Evolutionary conservation across 2,329 filamentous ascomycete genomes (phyloP).

Genomic region (Ophiocordyceps australis): DNA sequence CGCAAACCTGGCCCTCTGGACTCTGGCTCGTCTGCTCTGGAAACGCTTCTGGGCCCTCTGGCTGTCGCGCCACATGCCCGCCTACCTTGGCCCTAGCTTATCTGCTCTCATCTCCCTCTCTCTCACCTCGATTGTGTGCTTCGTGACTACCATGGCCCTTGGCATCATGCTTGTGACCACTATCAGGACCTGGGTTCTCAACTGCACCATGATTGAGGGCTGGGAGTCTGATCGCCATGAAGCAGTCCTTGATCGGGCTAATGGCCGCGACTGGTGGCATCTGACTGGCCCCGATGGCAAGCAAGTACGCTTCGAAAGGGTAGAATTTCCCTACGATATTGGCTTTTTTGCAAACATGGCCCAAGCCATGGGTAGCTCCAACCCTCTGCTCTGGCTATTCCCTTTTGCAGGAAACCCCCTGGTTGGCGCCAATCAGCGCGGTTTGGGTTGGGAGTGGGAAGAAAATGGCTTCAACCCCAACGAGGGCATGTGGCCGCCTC

Average conservation of each 20-base stretch:
- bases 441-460: slow-evolving; percentile 42
- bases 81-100: slow-evolving; percentile 53
- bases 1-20: slow-evolving; percentile 45
- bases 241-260: slow-evolving; percentile 29
- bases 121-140: slow-evolving; percentile 36
- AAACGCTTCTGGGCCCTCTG: slow-evolving; percentile 42
- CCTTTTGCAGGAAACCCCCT: slow-evolving; percentile 39
- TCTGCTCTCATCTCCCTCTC: slow-evolving; percentile 42
- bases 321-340: slow-evolving; percentile 72
- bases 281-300: slow-evolving; percentile 15
- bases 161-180: slow-evolving; percentile 47
- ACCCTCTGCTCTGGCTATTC: slow-evolving; percentile 49
- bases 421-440: slow-evolving; percentile 18
- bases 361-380: slow-evolving; percentile 56
- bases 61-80: slow-evolving; percentile 45
- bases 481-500: slow-evolving; percentile 42
- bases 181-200: slow-evolving; percentile 41
- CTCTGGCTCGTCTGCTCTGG: slow-evolving; percentile 41
- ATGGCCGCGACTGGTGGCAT: slow-evolving; percentile 25
- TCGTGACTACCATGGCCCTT: slow-evolving; percentile 42
- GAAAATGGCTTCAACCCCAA: slow-evolving; percentile 62
- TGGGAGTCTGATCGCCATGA: slow-evolving; percentile 56
- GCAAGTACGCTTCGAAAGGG: slow-evolving; percentile 32
- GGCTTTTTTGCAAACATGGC: slow-evolving; percentile 57
- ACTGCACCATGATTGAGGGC: slow-evolving; percentile 65